These are phyloP conservation scores for Lactifluus piperatus DNA, from an alignment of 768 basidiomycete species.

Conservation along the genomic window DNA sequence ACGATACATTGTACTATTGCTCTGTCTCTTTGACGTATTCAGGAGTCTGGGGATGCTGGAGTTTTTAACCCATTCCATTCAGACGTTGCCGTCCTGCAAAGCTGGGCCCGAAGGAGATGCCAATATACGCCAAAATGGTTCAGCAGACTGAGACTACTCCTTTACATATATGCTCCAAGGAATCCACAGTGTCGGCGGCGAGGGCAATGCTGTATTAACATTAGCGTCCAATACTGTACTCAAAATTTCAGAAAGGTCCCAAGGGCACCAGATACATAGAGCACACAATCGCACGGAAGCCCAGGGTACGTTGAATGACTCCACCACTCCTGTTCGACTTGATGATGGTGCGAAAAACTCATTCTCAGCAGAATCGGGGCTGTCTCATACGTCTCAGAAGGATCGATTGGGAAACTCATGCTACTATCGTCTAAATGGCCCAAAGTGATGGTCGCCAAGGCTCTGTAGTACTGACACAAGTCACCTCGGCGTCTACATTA, in stretches of 20 bases:
- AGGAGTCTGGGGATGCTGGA: no score
- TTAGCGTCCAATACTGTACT: neutral
- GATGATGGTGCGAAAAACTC: neutral
- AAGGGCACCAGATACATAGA: conserved; percentile 1
- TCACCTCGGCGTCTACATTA: neutral
- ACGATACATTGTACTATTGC: no score
- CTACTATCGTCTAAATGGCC: neutral
- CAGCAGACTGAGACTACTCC: neutral
- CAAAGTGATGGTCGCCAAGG: neutral
- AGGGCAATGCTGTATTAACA: neutral
- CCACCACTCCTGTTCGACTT: neutral
- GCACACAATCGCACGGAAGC: neutral
- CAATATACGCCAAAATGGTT: neutral
- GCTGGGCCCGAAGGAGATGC: neutral
- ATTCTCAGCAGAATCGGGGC: neutral
- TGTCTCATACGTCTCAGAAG: no score
- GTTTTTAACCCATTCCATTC: no score
- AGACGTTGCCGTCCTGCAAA: neutral
- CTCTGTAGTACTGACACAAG: neutral
- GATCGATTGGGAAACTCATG: no score
- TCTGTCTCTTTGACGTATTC: no score
- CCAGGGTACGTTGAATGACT: neutral
- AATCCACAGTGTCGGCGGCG: neutral
- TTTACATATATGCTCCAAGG: neutral
- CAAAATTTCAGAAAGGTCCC: neutral